Evolutionary conservation across 2,329 filamentous ascomycete species (phyloP).

Genomic region (Mycogone perniciosa): DNA sequence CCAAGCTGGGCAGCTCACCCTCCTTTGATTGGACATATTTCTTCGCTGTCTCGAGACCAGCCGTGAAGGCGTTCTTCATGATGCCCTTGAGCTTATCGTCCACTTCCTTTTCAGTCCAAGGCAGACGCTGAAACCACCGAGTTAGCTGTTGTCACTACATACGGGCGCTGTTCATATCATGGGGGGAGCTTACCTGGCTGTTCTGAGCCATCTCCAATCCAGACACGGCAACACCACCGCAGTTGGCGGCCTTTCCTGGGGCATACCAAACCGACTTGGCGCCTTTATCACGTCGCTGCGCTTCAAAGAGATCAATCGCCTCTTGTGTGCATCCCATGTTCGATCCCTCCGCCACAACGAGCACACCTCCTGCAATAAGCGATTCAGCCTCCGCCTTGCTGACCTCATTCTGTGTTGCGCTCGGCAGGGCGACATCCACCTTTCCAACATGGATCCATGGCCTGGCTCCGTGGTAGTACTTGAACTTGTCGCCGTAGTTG

Average conservation of each 20-base stretch:
- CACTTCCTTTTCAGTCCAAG: conserved; percentile 85
- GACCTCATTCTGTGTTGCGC: conserved; percentile 96
- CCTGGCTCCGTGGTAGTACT: conserved; percentile 78
- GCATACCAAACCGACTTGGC: conserved; percentile 82
- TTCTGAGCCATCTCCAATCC: conserved; percentile 99
- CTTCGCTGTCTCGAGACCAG: conserved; percentile 82
- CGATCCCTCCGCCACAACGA: conserved; percentile 90
- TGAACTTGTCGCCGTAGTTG: conserved; percentile 60
- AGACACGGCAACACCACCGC: conserved; percentile 93
- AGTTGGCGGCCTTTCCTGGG: conserved; percentile 94
- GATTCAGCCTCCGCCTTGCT: conserved; percentile 81
- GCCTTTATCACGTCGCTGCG: conserved; percentile 63
- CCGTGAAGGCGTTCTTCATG: conserved; percentile 91
- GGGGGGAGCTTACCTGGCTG: conserved; percentile 43
- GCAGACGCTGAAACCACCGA: conserved; percentile 53
- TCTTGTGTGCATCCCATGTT: conserved; percentile 99
- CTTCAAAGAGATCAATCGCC: conserved; percentile 90
- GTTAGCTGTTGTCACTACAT: neutral
- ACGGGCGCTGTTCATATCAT: too few species aligned
- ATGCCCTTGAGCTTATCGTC: conserved; percentile 86
- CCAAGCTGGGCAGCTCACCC: conserved; percentile 80
- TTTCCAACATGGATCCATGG: conserved; percentile 88
- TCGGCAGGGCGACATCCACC: conserved; percentile 87
- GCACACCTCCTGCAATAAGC: conserved; percentile 67
- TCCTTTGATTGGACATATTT: conserved; percentile 75